Evolutionary conservation across 2,329 filamentous ascomycete genomes (phyloP), one percentile per base, ranked within the genome.

Genomic region (Hymenoscyphus infarciens): DNA sequence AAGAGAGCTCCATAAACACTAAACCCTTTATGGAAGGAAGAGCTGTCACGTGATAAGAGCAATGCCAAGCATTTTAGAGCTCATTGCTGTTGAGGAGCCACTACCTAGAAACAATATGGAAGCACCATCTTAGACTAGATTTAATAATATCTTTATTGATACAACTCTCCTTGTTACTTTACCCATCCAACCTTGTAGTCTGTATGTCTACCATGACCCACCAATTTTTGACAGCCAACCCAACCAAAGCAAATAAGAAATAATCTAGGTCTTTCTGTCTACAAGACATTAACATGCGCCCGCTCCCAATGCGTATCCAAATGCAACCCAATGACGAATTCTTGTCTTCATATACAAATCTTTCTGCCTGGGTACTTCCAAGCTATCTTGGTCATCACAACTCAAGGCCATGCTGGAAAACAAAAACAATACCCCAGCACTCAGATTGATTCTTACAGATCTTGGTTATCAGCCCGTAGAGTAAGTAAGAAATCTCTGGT

Each of bases 401-500:
- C 31, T 22, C n/a, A n/a, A 33, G 35, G 33, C 31, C 45, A 54
- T 27, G 54, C 25, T 27, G 53, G 54, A 16, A 27, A 56, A 52
- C 16, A 39, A 27, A 38, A 22, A 56, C 58, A 45, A 35, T 52
- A 52, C 3, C 45, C 45, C 22, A 22, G 22, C 19, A 5, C 13
- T 52, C 19, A 22, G 22, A 52, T 11, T 16, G 56, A 38, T 27
- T 57, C 45, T 70, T 66, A 73, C 38, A 70, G 57, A 59, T 68
- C 65, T 22, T 64, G 22, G 19, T 59, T 59, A 33, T 72, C 78
- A 1, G 80, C 77, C 63, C 82, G 83, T 33, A 92, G 74, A 22
- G 79, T 80, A 62, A 96, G 80, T 49, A 98, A 79, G 73, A 96
- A 89, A 77, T 99, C 95, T 68, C 95, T 85, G 8, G 91, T 94